Base-by-base conservation (phyloP, 2,329 filamentous ascomycete genomes). In the Nemania serpens region DNA sequence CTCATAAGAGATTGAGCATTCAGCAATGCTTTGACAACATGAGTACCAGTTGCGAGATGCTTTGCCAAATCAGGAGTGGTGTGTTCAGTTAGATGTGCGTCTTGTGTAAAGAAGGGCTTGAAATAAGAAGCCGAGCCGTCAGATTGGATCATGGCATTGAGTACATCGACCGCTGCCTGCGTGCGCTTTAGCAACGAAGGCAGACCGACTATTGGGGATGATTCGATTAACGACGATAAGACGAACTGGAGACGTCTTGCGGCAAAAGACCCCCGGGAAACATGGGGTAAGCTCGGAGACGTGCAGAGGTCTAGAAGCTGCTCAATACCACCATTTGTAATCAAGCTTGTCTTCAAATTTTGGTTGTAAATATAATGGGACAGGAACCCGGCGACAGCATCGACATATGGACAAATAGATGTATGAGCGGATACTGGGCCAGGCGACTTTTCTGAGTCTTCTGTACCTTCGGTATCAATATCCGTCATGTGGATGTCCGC, bases 251-350 rank as follows among this genome's bases (percentile, higher is more conserved):
- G 81, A 61, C 89, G 87, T 61, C 88, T 85, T 58, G 88, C 88
- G 3, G 90, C 85, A 54, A 82, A 77, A 5, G 85, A 84, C 42
- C 90, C 88, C 41, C 88, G 84, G 70, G 91, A 88, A 70, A 91
- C 85, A 68, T 88, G 87, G 1, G 91, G 87, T 48, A 98, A 82
- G 73, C 91, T 93, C 5, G 92, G 90, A 33, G 93, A 85, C 55
- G 90, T 91, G 42, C 89, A 89, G 57, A 97, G 86, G 71, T 97
- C 92, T 55, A 99, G 81, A 18, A 98, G 81, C 52, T 90, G 82
- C 74, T 97, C 92, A 22, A 94, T 87, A 6, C 92, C 95, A 59
- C 93, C 91, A 51, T 84, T 84, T 56, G 90, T 86, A 64, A 95
- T 87, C 70, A 97, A 94, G 22, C 84, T 83, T 17, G 82, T 79